Evolutionary conservation across 2,329 filamentous ascomycete genomes (phyloP).

Genomic region (Arthrocladium fulminans): DNA sequence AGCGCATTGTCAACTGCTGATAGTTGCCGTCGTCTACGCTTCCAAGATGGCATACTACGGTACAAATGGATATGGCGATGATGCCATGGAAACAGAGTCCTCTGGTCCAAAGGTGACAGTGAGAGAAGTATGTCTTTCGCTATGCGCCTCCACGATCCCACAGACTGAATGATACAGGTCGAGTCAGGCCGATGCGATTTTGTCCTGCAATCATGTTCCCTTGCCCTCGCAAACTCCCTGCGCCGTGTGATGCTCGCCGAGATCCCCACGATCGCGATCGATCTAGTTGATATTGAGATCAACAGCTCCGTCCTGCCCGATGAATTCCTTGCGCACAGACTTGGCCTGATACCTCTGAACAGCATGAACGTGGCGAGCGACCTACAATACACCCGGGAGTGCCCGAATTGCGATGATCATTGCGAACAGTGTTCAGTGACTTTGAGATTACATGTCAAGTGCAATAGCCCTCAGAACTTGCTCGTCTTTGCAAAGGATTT

Average conservation of each 20-base stretch:
- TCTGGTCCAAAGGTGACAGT: slow-evolving; percentile 41
- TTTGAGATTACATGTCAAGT: slow-evolving; percentile 75
- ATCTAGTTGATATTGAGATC: slow-evolving; percentile 81
- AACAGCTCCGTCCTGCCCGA: slow-evolving; percentile 96
- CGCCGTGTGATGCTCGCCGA: slow-evolving; percentile 87
- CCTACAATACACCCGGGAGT: slow-evolving; percentile 82
- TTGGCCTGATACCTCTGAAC: slow-evolving; percentile 81
- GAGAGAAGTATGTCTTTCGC: slow-evolving; percentile 31
- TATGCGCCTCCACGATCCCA: neutral
- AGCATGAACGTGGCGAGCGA: slow-evolving; percentile 72
- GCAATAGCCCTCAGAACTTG: slow-evolving; percentile 64
- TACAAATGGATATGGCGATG: slow-evolving; percentile 20
- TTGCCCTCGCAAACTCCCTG: slow-evolving; percentile 85
- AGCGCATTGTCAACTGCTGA: neutral
- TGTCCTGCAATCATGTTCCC: slow-evolving; percentile 78
- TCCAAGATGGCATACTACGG: slow-evolving; percentile 22
- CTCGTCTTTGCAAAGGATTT: slow-evolving; percentile 89
- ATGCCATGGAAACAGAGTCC: slow-evolving; percentile 38
- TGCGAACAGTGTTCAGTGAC: slow-evolving; percentile 87
- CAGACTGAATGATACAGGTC: slow-evolving; percentile 45
- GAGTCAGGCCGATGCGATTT: slow-evolving; percentile 79
- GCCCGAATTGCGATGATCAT: slow-evolving; percentile 80
- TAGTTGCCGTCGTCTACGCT: neutral
- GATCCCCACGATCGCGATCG: slow-evolving; percentile 88
- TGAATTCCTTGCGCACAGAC: slow-evolving; percentile 87